Conservation (phyloP, 805 yeast genomes). For the Citeromyces matritensis region DNA sequence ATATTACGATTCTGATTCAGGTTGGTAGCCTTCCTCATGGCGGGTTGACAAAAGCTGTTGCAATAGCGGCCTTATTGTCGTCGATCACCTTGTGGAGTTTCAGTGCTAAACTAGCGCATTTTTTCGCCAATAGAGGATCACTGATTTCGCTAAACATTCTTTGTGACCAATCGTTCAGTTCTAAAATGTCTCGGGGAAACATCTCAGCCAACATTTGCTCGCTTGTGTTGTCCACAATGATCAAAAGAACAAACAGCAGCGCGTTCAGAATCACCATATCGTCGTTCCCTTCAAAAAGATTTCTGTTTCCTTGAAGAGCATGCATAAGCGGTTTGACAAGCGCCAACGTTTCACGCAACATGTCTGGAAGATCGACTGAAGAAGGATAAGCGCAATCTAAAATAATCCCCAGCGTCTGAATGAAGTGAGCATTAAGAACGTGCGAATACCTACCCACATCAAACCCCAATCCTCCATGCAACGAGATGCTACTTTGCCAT, state of each 20-base stretch:
- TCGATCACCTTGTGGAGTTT: no score
- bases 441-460: slow-evolving; percentile 38
- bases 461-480: slow-evolving; percentile 12
- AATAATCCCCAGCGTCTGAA: slow-evolving; percentile 42
- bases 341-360: slow-evolving; percentile 37
- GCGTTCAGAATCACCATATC: slow-evolving; percentile 4
- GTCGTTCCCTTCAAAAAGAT: slow-evolving; percentile 1
- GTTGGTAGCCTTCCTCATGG: no score
- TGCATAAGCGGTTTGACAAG: slow-evolving; percentile 8
- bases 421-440: slow-evolving; percentile 38
- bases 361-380: slow-evolving; percentile 30
- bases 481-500: slow-evolving; percentile 20
- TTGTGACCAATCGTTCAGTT: slow-evolving; percentile 2
- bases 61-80: no score
- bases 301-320: not conserved
- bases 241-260: slow-evolving; percentile 3
- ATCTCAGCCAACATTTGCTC: slow-evolving; percentile 3
- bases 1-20: no score
- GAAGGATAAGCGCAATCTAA: slow-evolving; percentile 45
- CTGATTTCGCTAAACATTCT: slow-evolving; percentile 1
- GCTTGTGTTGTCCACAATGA: slow-evolving; percentile 5
- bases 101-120: slow-evolving; percentile 1
- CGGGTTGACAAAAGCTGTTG: no score
- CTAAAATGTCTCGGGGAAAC: slow-evolving; percentile 3
- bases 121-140: slow-evolving; percentile 1